Percentiles rank a stretch among this genome's conserved stretches.
Conservation (phyloP, 495 filamentous ascomycete genomes). For the Penicillium robsamsonii region DNA sequence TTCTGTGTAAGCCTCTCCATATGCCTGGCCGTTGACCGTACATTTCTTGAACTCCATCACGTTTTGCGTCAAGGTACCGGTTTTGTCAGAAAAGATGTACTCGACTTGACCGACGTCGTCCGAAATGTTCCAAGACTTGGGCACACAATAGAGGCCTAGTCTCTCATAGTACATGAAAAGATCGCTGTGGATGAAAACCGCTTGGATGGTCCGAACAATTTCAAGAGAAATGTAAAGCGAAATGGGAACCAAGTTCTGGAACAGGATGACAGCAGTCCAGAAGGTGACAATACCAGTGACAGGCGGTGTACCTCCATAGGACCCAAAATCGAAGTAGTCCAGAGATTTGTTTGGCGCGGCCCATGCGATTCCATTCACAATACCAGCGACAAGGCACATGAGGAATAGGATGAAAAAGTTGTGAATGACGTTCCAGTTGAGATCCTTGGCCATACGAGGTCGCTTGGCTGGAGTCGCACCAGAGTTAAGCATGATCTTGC, state of each 20-base stretch:
- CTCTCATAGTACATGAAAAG: constrained; percentile 93
- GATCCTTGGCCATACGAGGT: constrained; percentile 80
- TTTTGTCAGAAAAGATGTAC: constrained; percentile 99
- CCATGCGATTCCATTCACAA: constrained; percentile 86
- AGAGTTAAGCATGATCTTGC: constrained; percentile 99
- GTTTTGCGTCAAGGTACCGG: constrained; percentile 96
- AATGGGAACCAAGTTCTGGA: constrained; percentile 98
- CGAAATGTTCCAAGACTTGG: constrained; percentile 98
- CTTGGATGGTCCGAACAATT: constrained; percentile 89
- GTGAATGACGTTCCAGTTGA: constrained; percentile 97
- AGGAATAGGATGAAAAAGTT: constrained; percentile 89
- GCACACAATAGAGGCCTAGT: constrained; percentile 90
- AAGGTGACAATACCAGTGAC: constrained; percentile 93
- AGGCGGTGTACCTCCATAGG: constrained; percentile 71
- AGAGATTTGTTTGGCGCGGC: constrained; percentile 67
- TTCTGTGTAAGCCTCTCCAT: constrained; percentile 97
- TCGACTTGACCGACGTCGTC: constrained; percentile 98
- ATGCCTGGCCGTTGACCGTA: constrained; percentile 88
- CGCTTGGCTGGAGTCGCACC: constrained; percentile 97
- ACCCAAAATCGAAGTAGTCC: constrained; percentile 81
- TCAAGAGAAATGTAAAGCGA: constrained; percentile 97
- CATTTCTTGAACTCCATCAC: constrained; percentile 99
- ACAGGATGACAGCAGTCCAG: constrained; percentile 89
- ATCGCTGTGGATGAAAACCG: constrained; percentile 97
- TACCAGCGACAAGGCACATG: constrained; percentile 85